Evolutionary conservation across 2,329 filamentous ascomycete genomes (phyloP), one percentile per base, ranked within the genome.

Genomic region (Paracoccidioides lutzii): DNA sequence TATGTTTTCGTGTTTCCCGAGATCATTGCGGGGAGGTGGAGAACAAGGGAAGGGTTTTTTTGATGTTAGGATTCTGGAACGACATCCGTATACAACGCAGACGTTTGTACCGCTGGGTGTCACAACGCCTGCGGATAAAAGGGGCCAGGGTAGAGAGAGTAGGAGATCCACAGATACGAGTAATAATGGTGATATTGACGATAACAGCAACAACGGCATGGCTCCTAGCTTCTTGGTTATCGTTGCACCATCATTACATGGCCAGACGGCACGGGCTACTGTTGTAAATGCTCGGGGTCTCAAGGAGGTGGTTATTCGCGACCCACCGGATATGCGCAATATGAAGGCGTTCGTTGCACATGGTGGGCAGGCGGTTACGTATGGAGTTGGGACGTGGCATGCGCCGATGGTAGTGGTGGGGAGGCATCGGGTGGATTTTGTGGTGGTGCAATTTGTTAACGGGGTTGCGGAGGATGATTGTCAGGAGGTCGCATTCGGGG

Each of bases 321-420:
- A 77, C 66, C 62, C 88, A 15, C 91, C 93, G 0, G 89, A 96
- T 69, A 66, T 95, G 43, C 67, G 69, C 28, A 77, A 80, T 7
- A 64, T 95, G 42, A 79, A 77, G 61, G 91, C 90, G 0, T 98
- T 96, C 67, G 73, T 94, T 55, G 90, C 88, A 1, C 81, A 78
- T 52, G 84, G 82, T 2, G 78, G 79, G 30, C 89, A 95, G 73
- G 90, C 89, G 9, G 88, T 98, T 12, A 96, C 90, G 2, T 98
- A 97, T 69, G 89, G 81, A 1, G 83, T 87, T 1, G 93, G 89
- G 4, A 96, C 90, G 54, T 98, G 85, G 91, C 93, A 98, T 75
- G 90, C 91, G 59, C 93, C 93, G 0, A 97, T 98, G 91, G 87
- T 90, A 12, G 90, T 88, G 14, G 71, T 97, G 51, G 90, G 90